These are phyloP conservation scores for Nyssa sinensis DNA, from an alignment of 148 eudicot genomes.

Conservation along the genomic window DNA sequence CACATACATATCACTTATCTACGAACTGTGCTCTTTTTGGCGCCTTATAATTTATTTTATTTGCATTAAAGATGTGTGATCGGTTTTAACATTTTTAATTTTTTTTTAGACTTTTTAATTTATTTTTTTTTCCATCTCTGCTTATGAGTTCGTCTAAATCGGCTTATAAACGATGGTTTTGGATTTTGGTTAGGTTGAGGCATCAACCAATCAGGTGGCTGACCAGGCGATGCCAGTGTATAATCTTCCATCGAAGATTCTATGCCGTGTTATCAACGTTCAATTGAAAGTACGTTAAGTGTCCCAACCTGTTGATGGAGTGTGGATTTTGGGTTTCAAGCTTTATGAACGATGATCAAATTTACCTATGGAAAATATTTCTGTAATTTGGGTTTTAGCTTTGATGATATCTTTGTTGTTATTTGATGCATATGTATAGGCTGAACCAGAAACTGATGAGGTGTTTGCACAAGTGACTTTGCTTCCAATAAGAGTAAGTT, in stretches of 20 bases:
- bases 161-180: slow-evolving; percentile 1
- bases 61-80: neutral
- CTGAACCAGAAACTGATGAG: slow-evolving; percentile 79
- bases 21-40: neutral
- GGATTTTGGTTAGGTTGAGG: slow-evolving; percentile 61
- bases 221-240: slow-evolving; percentile 93
- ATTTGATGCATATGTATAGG: slow-evolving; percentile 33
- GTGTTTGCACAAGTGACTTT: slow-evolving; percentile 81
- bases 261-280: slow-evolving; percentile 75
- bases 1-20: neutral
- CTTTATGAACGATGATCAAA: neutral
- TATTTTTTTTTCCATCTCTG: no score
- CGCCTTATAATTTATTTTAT: neutral
- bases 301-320: neutral
- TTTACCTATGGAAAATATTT: neutral
- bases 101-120: neutral
- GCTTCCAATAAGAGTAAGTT: slow-evolving; percentile 61
- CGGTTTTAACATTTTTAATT: neutral
- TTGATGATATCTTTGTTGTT: neutral
- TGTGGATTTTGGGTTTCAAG: neutral
- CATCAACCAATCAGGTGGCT: slow-evolving; percentile 86
- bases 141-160: neutral
- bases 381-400: neutral
- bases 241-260: slow-evolving; percentile 85
- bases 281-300: slow-evolving; percentile 54